Evolutionary conservation across 768 basidiomycete species (phyloP), one percentile per base, ranked within the genome.

Genomic region (Psilocybe tampanensis): DNA sequence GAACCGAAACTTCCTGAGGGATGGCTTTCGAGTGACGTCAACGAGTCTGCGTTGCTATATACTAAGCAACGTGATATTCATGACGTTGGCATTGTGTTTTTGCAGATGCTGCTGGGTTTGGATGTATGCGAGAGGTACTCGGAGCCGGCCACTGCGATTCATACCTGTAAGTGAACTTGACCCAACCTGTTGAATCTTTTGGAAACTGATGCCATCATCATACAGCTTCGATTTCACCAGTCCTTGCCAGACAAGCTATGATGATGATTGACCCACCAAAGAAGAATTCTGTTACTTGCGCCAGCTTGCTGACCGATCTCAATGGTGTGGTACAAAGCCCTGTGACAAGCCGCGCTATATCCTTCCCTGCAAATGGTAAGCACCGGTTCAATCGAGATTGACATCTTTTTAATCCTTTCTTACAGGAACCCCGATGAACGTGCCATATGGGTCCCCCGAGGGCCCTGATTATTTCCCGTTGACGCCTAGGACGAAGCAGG

Each of bases 61-160:
- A 89, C 90, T 8, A 84, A 80, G 39, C 78, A 84, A 41, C 81
- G 94, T 24, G 95, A 97, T 64, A 86, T 96, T 9, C 94, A 95
- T 72, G 81, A 84, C 43, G 84, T 86, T 0, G 94, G 91, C 0
- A 81, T 95, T 22, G 80, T 94, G 2, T 74, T 95, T 36, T 64
- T 94, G 50, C 92, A 95, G 71, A 93, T 96, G 91, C 70, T 96
- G 12, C 73, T 87, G n/a, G 95, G 95, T 0, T 72, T 86, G 50
- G 83, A 90, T 60, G 86, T 90, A 8, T 80, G 79, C 53, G 76
- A 75, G 49, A 51, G 77, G 43, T 89, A 78, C 62, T 70, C 74
- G 24, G 82, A 85, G 54, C 79, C 83, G 2, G 80, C 83, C 15
- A 74, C 77, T 22, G 90, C 88, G 2, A 70, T 91, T 8, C 76